Evolutionary conservation across 106 monocot species (phyloP).

Genomic region (Chionographis japonica): DNA sequence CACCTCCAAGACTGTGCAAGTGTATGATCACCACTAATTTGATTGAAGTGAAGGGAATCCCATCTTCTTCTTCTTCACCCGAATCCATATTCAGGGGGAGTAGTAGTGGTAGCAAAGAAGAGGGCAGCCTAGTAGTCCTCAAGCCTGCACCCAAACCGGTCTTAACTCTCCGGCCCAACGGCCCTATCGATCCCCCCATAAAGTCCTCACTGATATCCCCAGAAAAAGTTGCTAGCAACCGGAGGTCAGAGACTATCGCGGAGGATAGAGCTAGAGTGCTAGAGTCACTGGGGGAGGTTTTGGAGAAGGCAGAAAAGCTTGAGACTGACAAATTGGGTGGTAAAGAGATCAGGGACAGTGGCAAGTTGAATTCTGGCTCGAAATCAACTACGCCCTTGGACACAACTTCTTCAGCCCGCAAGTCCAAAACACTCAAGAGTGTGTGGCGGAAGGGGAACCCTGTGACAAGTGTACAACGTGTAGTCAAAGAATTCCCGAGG

Average conservation of each 20-base stretch:
- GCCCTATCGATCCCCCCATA: constrained; percentile 9
- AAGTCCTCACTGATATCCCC: constrained; percentile 17
- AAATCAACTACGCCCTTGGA: constrained; percentile 2
- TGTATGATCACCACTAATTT: constrained; percentile 67
- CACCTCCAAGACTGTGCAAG: constrained; percentile 31
- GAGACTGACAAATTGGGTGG: constrained; percentile 38
- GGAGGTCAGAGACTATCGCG: constrained; percentile 6
- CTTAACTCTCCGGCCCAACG: constrained; percentile 32
- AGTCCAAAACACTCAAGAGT: constrained; percentile 80
- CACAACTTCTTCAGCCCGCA: constrained; percentile 19
- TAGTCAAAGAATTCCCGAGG: constrained; percentile 53
- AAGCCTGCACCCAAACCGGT: constrained; percentile 77
- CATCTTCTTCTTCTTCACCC: constrained; percentile 19
- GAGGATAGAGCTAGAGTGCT: constrained; percentile 68
- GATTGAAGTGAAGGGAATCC: constrained; percentile 53
- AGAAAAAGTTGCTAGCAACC: constrained; percentile 7
- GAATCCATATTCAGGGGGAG: constrained; percentile 44
- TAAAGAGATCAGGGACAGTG: constrained; percentile 14
- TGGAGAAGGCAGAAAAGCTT: constrained; percentile 91
- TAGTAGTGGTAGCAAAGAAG: constrained; percentile 12
- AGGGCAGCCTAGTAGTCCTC: constrained; percentile 30
- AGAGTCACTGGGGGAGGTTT: constrained; percentile 73
- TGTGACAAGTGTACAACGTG: constrained; percentile 58
- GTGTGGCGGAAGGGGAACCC: constrained; percentile 97
- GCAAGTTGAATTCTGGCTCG: constrained; percentile 17